Percentiles rank a stretch among this genome's conserved stretches.
Conservation (phyloP, 768 basidiomycete genomes). For the Polyporus arcularius region DNA sequence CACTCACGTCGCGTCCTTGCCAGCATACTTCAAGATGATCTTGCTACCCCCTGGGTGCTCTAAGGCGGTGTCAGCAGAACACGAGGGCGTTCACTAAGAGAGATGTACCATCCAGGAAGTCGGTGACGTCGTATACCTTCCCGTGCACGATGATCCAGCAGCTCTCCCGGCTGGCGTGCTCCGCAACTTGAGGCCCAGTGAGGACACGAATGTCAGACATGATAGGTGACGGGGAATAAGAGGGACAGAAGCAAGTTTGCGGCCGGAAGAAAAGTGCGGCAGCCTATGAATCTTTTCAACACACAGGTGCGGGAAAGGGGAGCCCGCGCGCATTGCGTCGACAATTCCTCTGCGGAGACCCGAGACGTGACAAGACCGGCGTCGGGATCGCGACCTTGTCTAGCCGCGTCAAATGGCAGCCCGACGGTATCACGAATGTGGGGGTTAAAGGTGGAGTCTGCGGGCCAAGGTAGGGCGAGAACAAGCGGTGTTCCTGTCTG, state of each 20-base stretch:
- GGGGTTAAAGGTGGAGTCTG: neutral
- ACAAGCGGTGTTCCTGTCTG: neutral
- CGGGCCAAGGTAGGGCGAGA: neutral
- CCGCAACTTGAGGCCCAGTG: conserved; percentile 45
- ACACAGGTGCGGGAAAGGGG: conserved; percentile 15
- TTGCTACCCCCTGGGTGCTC: conserved; percentile 28
- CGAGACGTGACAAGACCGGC: neutral
- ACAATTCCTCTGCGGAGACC: neutral
- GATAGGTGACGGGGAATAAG: neutral
- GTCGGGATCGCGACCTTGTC: neutral
- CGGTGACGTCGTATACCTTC: conserved; percentile 44
- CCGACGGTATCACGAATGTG: neutral
- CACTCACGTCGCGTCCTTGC: conserved; percentile 48
- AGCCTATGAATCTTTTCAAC: conserved; percentile 17
- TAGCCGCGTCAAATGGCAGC: neutral
- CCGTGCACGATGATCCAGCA: conserved; percentile 85
- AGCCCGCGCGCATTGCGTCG: conserved; percentile 5
- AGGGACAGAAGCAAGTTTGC: too few species aligned
- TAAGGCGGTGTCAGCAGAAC: neutral
- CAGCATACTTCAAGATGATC: conserved; percentile 57
- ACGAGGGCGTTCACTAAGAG: neutral
- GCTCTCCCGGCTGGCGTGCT: conserved; percentile 56
- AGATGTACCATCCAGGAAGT: conserved; percentile 34
- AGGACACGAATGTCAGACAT: conserved; percentile 24
- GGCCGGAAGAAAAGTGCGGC: neutral